Evolutionary conservation across 2,329 filamentous ascomycete genomes (phyloP), one percentile per base, ranked within the genome.

Genomic region (Monascus ruber): DNA sequence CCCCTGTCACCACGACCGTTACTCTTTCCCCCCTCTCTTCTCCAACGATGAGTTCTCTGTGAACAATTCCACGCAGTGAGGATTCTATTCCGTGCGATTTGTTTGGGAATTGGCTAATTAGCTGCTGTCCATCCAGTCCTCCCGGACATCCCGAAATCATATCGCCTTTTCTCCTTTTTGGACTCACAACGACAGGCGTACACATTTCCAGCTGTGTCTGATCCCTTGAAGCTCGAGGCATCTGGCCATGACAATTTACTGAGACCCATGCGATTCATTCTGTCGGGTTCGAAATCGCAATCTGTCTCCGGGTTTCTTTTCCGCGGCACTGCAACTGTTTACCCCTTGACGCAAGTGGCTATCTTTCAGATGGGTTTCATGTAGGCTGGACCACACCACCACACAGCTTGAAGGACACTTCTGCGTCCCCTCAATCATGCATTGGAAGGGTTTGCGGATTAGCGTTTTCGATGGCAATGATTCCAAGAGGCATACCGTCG

Each of bases 401-500:
- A 40, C 42, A 34, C 49, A 48, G 42, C 35, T 36, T 34, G 31
- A 26, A 45, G 37, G 39, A 33, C 35, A 40, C 41, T 32, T 38
- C 46, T 47, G 38, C 44, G 40, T 50, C 47, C 24, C 38, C 42
- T 48, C 47, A 54, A 52, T 47, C 48, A 64, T 64, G 60, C 57
- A 62, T 59, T 63, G 60, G 58, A 62, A 60, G 55, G 56, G 55
- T 37, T 49, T 62, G 39, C 56, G 60, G 39, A 50, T 63, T 31
- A 52, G 54, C 44, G 47, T 57, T 36, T 45, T 48, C 40, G 56
- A 63, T 46, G 48, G 47, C 44, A 54, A 46, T 47, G 52, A 53
- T 31, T 51, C 56, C 38, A 63, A 62, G 47, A 49, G 56, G 48
- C 59, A 56, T 36, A 60, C 52, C 43, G 45, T 53, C 36, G 43